Base-by-base conservation (phyloP, 2,329 filamentous ascomycete species). In the Trichoderma citrinoviride region DNA sequence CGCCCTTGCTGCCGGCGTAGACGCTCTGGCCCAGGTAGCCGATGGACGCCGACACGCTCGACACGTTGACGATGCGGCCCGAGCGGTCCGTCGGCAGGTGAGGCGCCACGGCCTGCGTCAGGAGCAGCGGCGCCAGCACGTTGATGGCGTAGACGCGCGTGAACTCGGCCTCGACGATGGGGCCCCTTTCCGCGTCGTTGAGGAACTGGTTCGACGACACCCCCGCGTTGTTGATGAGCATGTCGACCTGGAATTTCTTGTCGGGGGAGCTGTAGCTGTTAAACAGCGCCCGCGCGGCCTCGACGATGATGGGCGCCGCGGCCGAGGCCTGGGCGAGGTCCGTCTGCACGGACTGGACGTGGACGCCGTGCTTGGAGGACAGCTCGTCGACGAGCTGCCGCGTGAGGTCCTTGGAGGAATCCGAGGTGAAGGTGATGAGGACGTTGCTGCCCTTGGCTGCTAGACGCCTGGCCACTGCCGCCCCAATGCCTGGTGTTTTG, bases 151-250 rank as follows among this genome's bases (percentile, higher is more conserved):
- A 96, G 64, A 90, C 87, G 70, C 83, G 80, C 49, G 87, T 82
- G 78, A 93, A 96, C 71, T 93, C 85, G 14, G 82, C 81, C 6
- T 82, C 73, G 4, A 83, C 84, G 67, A 92, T 85, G 37, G 77
- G 78, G 19, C 76, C 76, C 63, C 81, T 76, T 23, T 86, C 75
- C 7, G 74, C 65, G 29, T 90, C 84, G 57, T 85, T 83, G 25
- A 90, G 78, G 27, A 79, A 75, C 70, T 88, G 85, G 77, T 95
- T 94, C 44, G 85, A 79, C 37, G 85, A 80, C 7, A 88, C 79
- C 61, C 91, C 93, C 33, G 93, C 92, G 76, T 96, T 96, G 83
- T 96, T 96, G 80, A 96, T 81, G 61, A 96, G 80, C 67, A 96
- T 91, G 77, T 96, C 91, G 72, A 96, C 83, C 71, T 73, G 72